Percentiles rank a stretch among this genome's conserved stretches.
Evolutionary conservation across 371 early-diverging fungal genomes (phyloP).

Genomic region (Mucor mucedo): DNA sequence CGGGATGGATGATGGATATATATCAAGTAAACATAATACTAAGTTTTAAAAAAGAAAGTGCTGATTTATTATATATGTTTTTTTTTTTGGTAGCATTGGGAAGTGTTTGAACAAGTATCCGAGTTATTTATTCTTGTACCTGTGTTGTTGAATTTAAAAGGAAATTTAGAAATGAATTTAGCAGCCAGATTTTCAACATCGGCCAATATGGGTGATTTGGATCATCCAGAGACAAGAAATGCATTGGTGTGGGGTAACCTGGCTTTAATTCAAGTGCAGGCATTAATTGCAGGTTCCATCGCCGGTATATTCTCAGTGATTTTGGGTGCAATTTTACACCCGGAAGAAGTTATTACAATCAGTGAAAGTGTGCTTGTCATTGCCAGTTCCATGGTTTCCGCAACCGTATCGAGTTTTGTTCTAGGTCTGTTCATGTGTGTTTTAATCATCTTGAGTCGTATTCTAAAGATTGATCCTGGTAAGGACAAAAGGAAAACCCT

Average conservation of each 20-base stretch:
- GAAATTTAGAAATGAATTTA: constrained; percentile 90
- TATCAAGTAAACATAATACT: constrained; percentile 59
- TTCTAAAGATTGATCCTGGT: constrained; percentile 79
- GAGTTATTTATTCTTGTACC: constrained; percentile 88
- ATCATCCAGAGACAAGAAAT: constrained; percentile 53
- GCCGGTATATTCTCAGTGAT: constrained; percentile 73
- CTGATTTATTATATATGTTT: neutral
- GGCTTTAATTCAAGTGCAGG: constrained; percentile 76
- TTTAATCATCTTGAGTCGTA: constrained; percentile 71
- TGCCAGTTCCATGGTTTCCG: constrained; percentile 74
- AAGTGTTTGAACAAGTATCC: constrained; percentile 70
- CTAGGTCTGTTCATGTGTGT: constrained; percentile 77
- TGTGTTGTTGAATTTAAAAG: constrained; percentile 84
- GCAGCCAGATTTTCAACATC: constrained; percentile 84
- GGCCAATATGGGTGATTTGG: constrained; percentile 73
- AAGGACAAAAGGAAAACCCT: constrained; percentile 22
- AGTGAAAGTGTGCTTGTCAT: constrained; percentile 70
- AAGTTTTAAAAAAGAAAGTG: neutral
- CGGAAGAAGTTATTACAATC: constrained; percentile 48
- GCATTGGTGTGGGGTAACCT: constrained; percentile 70
- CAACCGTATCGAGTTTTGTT: constrained; percentile 73
- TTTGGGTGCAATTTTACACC: constrained; percentile 64
- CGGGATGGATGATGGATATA: constrained; percentile 78
- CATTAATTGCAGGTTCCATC: constrained; percentile 68
- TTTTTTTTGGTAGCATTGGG: no score